Percentiles rank a stretch among this genome's conserved stretches.
phyloP scores from a whole-genome alignment of 345 rosid genomes.

The Litchi chinensis region DNA sequence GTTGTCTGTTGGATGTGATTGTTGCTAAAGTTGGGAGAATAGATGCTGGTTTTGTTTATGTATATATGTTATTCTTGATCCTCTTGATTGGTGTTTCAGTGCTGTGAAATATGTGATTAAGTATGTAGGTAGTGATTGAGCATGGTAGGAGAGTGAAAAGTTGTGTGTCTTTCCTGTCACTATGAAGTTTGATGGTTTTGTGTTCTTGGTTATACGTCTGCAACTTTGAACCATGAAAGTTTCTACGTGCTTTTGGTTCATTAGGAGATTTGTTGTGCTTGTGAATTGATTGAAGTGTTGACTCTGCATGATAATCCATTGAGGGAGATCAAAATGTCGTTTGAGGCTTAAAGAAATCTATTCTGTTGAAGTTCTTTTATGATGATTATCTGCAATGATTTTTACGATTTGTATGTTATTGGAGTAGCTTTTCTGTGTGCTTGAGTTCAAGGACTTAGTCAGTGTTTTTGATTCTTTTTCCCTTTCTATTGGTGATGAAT shows the following conservation, averaged over 20 bases:
- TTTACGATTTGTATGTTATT: background rate
- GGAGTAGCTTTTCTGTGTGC: background rate
- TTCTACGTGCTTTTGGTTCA: background rate
- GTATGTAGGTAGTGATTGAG: background rate
- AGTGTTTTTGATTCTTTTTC: too few species aligned
- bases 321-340: background rate
- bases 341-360: background rate
- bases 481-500: background rate
- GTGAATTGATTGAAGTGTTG: constrained; percentile 4
- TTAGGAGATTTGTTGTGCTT: background rate
- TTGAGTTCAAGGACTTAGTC: too few species aligned
- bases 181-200: background rate
- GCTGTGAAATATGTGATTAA: background rate
- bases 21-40: constrained; percentile 4
- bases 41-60: background rate
- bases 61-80: constrained; percentile 4
- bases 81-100: background rate
- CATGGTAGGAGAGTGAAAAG: background rate
- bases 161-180: background rate
- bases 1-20: background rate
- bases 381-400: background rate
- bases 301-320: background rate
- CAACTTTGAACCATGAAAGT: background rate
- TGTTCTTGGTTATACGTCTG: background rate
- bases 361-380: background rate